Evolutionary conservation across 2,329 filamentous ascomycete genomes (phyloP), one percentile per base, ranked within the genome.

Genomic region (Fusarium luffae): DNA sequence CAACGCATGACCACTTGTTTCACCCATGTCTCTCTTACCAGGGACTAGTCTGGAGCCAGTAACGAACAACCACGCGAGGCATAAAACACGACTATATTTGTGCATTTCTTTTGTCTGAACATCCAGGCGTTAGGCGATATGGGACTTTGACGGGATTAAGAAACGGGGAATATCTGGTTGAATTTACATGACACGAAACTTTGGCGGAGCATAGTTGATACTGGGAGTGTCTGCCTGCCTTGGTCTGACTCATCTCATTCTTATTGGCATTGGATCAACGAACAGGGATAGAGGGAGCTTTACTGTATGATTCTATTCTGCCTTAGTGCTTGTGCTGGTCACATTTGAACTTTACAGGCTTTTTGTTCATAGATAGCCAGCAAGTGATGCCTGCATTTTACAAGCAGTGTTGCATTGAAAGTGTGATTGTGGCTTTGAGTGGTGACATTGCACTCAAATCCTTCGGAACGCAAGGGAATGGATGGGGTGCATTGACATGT

Each of bases 121-220:
- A 41, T 54, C 49, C 68, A 12, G 73, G 73, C 56, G 73, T 75
- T 69, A 37, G 70, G 73, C 68, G 73, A 71, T 63, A 41, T 68
- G 63, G 49, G 18, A 5, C 10, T 63, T 63, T 46, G 50, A 59
- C 52, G 23, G 49, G 59, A 65, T 40, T 25, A 57, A 57, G 54
- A 66, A 66, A 59, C 44, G 49, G 65, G 65, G 59, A 63, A 50
- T 56, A 61, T 68, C 52, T 55, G 52, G 54, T 59, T 65, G 66
- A 56, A 51, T 67, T 67, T 25, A 28, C 42, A 41, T 27, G 54
- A 41, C 32, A 51, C 18, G 18, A 28, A 48, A 40, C 40, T 59
- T 60, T 48, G 47, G 44, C 49, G 25, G 27, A 43, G 51, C 56
- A 49, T 42, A 54, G 44, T 58, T 61, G 51, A 69, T 52, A 60